Conservation (phyloP, 441 rosid species). For the Populus hybrid region DNA sequence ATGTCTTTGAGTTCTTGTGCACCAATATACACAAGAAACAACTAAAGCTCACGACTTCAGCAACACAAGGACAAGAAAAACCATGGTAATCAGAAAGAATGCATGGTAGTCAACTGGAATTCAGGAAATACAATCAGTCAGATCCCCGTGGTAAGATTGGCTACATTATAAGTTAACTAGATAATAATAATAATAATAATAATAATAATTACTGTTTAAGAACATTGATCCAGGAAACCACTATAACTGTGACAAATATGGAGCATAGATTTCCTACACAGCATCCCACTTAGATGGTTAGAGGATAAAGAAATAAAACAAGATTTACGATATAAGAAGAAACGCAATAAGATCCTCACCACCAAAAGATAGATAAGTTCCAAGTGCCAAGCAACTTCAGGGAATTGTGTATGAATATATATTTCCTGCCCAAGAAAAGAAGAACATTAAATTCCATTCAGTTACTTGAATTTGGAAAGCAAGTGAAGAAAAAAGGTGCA, state of each 20-base stretch:
- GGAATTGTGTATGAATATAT: constrained; percentile 54
- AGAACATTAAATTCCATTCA: background rate
- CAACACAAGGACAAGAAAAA: constrained; percentile 20
- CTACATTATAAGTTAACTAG: constrained; percentile 2
- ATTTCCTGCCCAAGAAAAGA: constrained; percentile 41
- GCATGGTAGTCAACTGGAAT: constrained; percentile 32
- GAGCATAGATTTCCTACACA: constrained; percentile 34
- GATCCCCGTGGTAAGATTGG: background rate
- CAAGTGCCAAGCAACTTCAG: constrained; percentile 34
- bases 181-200: background rate
- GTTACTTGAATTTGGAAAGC: background rate
- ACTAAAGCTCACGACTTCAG: constrained; percentile 40
- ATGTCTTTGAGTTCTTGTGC: constrained; percentile 15
- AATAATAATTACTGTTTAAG: constrained; percentile 22
- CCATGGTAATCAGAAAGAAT: constrained; percentile 21
- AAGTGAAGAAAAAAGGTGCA: background rate
- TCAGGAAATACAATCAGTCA: constrained; percentile 12
- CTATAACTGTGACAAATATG: constrained; percentile 21
- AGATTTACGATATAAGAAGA: constrained; percentile 6
- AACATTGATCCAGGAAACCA: constrained; percentile 26
- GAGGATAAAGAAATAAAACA: background rate
- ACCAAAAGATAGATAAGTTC: constrained; percentile 17
- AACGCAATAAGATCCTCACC: constrained; percentile 34
- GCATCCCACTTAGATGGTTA: constrained; percentile 7
- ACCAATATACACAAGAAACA: constrained; percentile 27